These are phyloP conservation scores for Artemisia annua DNA, from an alignment of 129 eudicot species.

Conservation along the genomic window DNA sequence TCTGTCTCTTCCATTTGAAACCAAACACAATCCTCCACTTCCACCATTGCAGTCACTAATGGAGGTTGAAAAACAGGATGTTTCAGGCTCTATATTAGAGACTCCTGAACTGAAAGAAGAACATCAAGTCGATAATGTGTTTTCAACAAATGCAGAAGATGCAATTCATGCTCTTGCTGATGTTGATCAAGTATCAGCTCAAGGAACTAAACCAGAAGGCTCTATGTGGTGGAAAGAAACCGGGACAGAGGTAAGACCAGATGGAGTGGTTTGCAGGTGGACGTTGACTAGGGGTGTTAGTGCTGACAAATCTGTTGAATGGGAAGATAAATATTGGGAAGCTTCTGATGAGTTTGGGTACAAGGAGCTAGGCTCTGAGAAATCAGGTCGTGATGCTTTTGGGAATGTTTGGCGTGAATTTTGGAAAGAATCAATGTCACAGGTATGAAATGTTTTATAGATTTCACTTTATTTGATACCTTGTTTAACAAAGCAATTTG, in stretches of 20 bases:
- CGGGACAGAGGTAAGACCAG: conserved; percentile 66
- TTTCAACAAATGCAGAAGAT: conserved; percentile 67
- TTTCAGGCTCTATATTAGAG: conserved; percentile 29
- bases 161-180: conserved; percentile 70
- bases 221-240: conserved; percentile 95
- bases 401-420: conserved; percentile 96
- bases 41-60: conserved; percentile 77
- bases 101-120: conserved; percentile 41
- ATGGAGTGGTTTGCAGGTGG: conserved; percentile 92
- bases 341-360: conserved; percentile 82
- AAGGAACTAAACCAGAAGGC: conserved; percentile 61
- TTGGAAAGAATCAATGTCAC: conserved; percentile 87
- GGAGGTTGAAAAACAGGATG: conserved; percentile 54
- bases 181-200: conserved; percentile 33
- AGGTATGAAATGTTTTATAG: conserved; percentile 40
- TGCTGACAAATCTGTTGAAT: conserved; percentile 71
- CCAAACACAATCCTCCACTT: conserved; percentile 44
- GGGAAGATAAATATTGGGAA: conserved; percentile 98
- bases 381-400: conserved; percentile 89
- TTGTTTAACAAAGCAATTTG: neutral
- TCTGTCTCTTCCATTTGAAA: conserved; percentile 68
- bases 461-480: neutral
- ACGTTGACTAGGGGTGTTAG: conserved; percentile 77
- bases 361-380: conserved; percentile 93
- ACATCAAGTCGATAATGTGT: conserved; percentile 46